Conservation (phyloP, 306 rosid species). For the Sechiopsis laciniata region DNA sequence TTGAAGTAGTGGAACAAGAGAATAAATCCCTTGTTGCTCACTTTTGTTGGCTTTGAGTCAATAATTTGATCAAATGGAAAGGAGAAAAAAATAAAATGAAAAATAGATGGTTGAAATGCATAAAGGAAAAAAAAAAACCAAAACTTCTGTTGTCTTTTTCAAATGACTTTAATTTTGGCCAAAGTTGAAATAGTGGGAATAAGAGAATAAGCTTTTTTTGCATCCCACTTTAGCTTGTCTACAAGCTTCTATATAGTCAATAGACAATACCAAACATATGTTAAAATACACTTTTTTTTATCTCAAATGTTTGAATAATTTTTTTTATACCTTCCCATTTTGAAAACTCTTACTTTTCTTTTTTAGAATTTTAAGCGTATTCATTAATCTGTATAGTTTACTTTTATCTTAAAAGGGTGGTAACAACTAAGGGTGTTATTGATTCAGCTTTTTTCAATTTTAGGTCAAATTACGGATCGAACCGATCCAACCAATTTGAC, state of each 20-base stretch:
- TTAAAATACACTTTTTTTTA: not conserved
- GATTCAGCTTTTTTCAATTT: no score
- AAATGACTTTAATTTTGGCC: slow-evolving; percentile 9
- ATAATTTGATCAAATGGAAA: slow-evolving; percentile 5
- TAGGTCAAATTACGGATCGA: no score
- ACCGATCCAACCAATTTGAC: no score
- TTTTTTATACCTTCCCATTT: not conserved
- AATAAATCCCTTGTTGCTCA: slow-evolving; percentile 18
- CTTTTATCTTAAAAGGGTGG: no score
- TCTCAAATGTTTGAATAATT: not conserved
- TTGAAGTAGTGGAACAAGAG: slow-evolving; percentile 11
- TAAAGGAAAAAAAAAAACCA: not conserved
- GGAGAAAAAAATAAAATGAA: not conserved
- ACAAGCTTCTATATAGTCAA: not conserved
- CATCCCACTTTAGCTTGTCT: slow-evolving; percentile 17
- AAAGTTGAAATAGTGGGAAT: slow-evolving; percentile 22
- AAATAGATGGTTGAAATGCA: slow-evolving; percentile 2
- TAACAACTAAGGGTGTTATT: no score
- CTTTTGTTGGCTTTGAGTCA: slow-evolving; percentile 4
- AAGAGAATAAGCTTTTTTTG: slow-evolving; percentile 18
- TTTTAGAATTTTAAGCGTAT: not conserved
- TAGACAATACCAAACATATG: not conserved
- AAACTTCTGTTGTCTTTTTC: slow-evolving; percentile 26
- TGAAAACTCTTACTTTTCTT: not conserved
- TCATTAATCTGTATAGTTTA: no score